These are phyloP conservation scores for Linanthus parryae DNA, from an alignment of 148 eudicot species.

Conservation along the genomic window DNA sequence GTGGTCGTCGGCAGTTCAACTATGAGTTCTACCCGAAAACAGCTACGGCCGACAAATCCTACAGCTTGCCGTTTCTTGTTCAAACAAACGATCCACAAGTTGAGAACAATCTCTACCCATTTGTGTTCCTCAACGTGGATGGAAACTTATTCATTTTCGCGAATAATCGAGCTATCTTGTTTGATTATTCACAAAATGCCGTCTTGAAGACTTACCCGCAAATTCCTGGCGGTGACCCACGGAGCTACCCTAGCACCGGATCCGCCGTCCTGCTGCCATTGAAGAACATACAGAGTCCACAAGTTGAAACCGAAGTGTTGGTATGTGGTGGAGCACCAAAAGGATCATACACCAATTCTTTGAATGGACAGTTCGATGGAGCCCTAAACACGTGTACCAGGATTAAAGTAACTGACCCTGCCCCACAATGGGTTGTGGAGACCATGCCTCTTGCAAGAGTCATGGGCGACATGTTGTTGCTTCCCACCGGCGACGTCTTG, in stretches of 20 bases:
- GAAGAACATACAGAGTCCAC: slow-evolving; percentile 10
- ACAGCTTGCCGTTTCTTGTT: slow-evolving; percentile 32
- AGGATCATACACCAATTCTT: slow-evolving; percentile 19
- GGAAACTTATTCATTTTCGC: slow-evolving; percentile 83
- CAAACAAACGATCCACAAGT: slow-evolving; percentile 29
- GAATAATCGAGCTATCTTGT: slow-evolving; percentile 56
- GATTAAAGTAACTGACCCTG: slow-evolving; percentile 30
- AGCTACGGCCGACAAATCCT: neutral
- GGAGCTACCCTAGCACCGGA: slow-evolving; percentile 68
- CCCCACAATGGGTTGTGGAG: slow-evolving; percentile 40
- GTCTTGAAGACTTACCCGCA: slow-evolving; percentile 50
- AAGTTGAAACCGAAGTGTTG: slow-evolving; percentile 25
- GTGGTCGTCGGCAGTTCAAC: slow-evolving; percentile 49
- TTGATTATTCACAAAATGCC: slow-evolving; percentile 32
- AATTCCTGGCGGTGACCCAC: slow-evolving; percentile 55
- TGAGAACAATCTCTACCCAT: slow-evolving; percentile 72
- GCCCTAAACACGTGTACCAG: slow-evolving; percentile 40
- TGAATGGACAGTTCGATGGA: slow-evolving; percentile 1
- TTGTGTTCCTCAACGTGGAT: slow-evolving; percentile 50
- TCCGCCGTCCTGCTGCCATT: slow-evolving; percentile 66
- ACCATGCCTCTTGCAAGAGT: slow-evolving; percentile 37
- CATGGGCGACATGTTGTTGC: slow-evolving; percentile 47
- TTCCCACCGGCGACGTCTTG: slow-evolving; percentile 40
- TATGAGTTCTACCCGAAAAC: slow-evolving; percentile 65
- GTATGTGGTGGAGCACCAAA: slow-evolving; percentile 50